A percentile compares a stretch with the other conserved stretches of the same genome.
Evolutionary conservation across 306 rosid genomes (phyloP).

Genomic region (Cucumis hystrix): DNA sequence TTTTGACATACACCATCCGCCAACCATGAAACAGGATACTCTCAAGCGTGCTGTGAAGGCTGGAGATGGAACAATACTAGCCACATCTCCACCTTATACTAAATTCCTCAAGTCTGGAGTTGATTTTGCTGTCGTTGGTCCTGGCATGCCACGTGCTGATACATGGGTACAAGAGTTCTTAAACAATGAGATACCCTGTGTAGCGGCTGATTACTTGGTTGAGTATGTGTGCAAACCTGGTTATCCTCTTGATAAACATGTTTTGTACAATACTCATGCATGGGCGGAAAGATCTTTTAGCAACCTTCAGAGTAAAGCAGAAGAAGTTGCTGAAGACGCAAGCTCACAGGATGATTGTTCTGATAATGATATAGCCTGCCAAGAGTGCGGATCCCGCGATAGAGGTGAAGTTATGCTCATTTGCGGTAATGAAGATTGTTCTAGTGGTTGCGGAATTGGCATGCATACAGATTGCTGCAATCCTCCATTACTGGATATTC

Average conservation of each 20-base stretch:
- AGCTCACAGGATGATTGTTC: slow-evolving; percentile 13
- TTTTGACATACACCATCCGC: not conserved
- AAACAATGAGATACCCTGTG: slow-evolving; percentile 77
- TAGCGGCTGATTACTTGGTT: slow-evolving; percentile 78
- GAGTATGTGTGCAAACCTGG: slow-evolving; percentile 90
- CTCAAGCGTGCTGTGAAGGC: slow-evolving; percentile 83
- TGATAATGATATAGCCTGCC: slow-evolving; percentile 36
- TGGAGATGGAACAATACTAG: slow-evolving; percentile 78
- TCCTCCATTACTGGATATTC: slow-evolving; percentile 62
- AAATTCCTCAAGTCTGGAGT: slow-evolving; percentile 48
- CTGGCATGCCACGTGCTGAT: slow-evolving; percentile 74
- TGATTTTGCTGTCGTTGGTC: slow-evolving; percentile 72
- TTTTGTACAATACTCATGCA: slow-evolving; percentile 41
- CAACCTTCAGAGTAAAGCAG: slow-evolving; percentile 37
- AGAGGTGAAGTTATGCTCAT: slow-evolving; percentile 85
- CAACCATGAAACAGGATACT: slow-evolving; percentile 49
- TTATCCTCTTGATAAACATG: slow-evolving; percentile 63
- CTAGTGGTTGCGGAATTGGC: slow-evolving; percentile 71
- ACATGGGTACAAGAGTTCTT: slow-evolving; percentile 85
- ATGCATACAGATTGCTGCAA: slow-evolving; percentile 74
- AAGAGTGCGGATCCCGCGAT: slow-evolving; percentile 50
- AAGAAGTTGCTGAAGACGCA: slow-evolving; percentile 35
- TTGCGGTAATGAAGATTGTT: slow-evolving; percentile 74
- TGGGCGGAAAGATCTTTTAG: slow-evolving; percentile 70
- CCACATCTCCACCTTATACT: slow-evolving; percentile 87